These are phyloP conservation scores for Capsicum baccatum DNA, from an alignment of 257 asterid species.

Conservation along the genomic window DNA sequence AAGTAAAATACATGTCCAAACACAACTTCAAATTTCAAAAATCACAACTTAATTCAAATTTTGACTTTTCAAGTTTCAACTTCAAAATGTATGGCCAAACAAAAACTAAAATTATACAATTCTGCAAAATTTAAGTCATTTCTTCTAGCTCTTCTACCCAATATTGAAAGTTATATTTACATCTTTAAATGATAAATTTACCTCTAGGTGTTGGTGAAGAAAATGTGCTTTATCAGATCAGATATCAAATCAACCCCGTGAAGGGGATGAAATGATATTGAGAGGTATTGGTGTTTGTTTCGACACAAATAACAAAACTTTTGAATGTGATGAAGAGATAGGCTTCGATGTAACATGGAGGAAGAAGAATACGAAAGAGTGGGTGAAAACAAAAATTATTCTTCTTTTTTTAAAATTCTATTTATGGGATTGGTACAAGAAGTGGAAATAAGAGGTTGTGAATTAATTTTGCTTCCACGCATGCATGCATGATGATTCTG, in stretches of 20 bases:
- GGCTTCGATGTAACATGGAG: not conserved
- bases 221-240: not conserved
- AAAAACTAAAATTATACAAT: not conserved
- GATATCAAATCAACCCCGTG: conserved; percentile 14
- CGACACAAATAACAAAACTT: not conserved
- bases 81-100: not conserved
- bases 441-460: conserved; percentile 11
- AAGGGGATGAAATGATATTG: conserved; percentile 23
- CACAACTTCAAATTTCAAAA: not conserved
- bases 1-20: not conserved
- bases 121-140: not conserved
- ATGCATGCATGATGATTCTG: not conserved
- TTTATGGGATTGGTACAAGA: not conserved
- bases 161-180: too few relatives aligned
- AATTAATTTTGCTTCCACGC: not conserved
- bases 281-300: not conserved
- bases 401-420: not conserved
- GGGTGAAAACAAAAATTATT: not conserved
- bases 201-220: not conserved
- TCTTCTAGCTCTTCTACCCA: not conserved
- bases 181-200: not conserved
- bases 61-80: too few relatives aligned
- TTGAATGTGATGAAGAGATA: not conserved
- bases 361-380: not conserved
- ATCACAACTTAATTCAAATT: not conserved